Conservation (phyloP, 2,329 filamentous ascomycete species). For the Ophiostoma sp. region DNA sequence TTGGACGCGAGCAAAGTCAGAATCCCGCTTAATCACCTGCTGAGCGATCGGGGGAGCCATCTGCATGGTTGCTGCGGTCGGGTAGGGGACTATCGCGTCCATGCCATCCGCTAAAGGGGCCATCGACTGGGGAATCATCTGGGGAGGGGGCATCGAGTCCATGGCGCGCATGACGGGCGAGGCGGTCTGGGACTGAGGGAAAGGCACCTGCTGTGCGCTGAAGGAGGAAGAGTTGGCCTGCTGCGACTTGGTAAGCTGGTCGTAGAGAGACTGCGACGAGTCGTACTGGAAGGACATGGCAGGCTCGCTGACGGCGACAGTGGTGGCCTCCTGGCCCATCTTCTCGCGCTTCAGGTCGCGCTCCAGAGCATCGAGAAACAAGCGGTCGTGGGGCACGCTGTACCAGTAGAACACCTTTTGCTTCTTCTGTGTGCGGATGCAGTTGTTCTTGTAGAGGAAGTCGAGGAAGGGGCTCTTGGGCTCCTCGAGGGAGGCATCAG, state of each 20-base stretch:
- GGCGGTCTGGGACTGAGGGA: constrained; percentile 70
- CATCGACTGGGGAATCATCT: constrained; percentile 50
- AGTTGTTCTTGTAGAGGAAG: constrained; percentile 99
- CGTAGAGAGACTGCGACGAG: constrained; percentile 96
- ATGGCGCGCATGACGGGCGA: constrained; percentile 87
- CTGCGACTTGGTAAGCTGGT: constrained; percentile 98
- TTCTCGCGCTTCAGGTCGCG: constrained; percentile 98
- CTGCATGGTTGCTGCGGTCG: constrained; percentile 51
- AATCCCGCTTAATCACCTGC: constrained; percentile 79
- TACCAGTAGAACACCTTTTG: constrained; percentile 99
- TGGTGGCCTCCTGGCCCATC: constrained; percentile 98
- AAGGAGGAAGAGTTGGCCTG: constrained; percentile 98
- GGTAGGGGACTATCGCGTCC: constrained; percentile 67
- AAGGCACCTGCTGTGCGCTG: constrained; percentile 67
- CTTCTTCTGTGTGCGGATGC: constrained; percentile 99
- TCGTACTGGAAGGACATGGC: constrained; percentile 98
- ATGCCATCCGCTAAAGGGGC: constrained; percentile 57
- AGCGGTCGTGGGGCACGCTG: constrained; percentile 92
- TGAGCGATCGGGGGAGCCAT: constrained; percentile 66
- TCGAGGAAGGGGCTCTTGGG: constrained; percentile 98
- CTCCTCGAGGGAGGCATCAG: constrained; percentile 95
- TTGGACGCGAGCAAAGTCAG: constrained; percentile 73
- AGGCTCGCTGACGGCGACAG: constrained; percentile 92
- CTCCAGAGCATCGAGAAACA: constrained; percentile 96
- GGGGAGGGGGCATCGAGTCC: constrained; percentile 80